phyloP scores from a whole-genome alignment of 1,284 basidiomycete genomes.

The Naganishia sp. region DNA sequence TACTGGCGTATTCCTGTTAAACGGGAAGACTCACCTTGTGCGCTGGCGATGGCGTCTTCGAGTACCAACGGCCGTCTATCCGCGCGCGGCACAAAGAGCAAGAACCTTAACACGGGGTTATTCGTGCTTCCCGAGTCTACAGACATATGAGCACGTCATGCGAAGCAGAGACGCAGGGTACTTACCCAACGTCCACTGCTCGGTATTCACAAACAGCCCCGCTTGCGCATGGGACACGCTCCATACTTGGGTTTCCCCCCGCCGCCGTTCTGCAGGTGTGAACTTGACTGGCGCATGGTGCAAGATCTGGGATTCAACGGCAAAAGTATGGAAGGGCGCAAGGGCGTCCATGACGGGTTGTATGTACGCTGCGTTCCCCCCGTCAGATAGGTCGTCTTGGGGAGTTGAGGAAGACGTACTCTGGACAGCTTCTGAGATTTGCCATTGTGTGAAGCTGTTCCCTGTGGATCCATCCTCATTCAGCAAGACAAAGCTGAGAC shows the following conservation, averaged over 20 bases:
- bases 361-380: conserved; percentile 63
- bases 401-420: conserved; percentile 57
- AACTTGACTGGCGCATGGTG: conserved; percentile 89
- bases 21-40: not conserved
- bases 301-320: conserved; percentile 89
- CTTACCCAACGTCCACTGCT: conserved; percentile 89
- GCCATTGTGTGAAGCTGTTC: conserved; percentile 67
- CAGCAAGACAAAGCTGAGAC: conserved; percentile 60
- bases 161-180: conserved; percentile 31
- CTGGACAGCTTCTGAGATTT: conserved; percentile 64
- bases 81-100: conserved; percentile 81
- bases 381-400: conserved; percentile 29
- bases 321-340: conserved; percentile 77
- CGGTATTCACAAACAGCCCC: conserved; percentile 90
- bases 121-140: conserved; percentile 62
- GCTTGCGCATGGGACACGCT: conserved; percentile 75
- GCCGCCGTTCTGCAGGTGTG: conserved; percentile 56
- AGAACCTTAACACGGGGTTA: conserved; percentile 88
- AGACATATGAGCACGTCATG: not conserved
- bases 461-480: conserved; percentile 82
- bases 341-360: conserved; percentile 66
- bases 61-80: conserved; percentile 25
- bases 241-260: conserved; percentile 46
- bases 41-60: not conserved
- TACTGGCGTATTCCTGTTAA: no score